Conservation (phyloP, 2,329 filamentous ascomycete genomes). For the Exophiala sideris region DNA sequence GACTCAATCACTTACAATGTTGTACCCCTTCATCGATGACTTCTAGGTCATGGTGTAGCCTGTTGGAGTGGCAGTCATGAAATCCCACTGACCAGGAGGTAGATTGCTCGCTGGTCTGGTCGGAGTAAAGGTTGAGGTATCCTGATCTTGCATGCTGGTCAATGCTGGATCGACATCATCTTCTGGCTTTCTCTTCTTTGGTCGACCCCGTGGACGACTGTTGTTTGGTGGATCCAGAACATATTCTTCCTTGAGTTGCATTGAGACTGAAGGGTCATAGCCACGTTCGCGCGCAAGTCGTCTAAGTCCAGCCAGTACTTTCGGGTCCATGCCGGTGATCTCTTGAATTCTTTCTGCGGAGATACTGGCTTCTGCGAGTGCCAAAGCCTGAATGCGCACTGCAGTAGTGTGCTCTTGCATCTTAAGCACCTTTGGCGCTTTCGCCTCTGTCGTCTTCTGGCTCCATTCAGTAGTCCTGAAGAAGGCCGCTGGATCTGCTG, state of each 20-base stretch:
- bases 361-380: conserved; percentile 28
- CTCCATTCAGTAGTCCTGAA: conserved; percentile 23
- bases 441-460: conserved; percentile 23
- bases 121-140: conserved; percentile 13
- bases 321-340: conserved; percentile 29
- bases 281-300: conserved; percentile 28
- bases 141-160: conserved; percentile 16
- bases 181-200: conserved; percentile 30
- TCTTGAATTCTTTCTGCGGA: conserved; percentile 29
- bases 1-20: background rate
- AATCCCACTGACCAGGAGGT: conserved; percentile 30
- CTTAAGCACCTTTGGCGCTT: conserved; percentile 28
- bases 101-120: conserved; percentile 18
- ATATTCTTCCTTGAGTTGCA: conserved; percentile 31
- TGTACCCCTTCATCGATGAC: background rate
- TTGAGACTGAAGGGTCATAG: conserved; percentile 28
- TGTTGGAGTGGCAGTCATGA: conserved; percentile 22
- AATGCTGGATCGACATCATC: conserved; percentile 34
- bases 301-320: conserved; percentile 26
- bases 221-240: conserved; percentile 29
- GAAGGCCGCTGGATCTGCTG: conserved; percentile 28
- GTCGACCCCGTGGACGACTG: conserved; percentile 26
- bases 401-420: conserved; percentile 28
- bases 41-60: conserved; percentile 26
- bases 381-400: conserved; percentile 28